These are phyloP conservation scores for Cladosporium halotolerans DNA, from an alignment of 2,329 filamentous ascomycete genomes.

Conservation along the genomic window DNA sequence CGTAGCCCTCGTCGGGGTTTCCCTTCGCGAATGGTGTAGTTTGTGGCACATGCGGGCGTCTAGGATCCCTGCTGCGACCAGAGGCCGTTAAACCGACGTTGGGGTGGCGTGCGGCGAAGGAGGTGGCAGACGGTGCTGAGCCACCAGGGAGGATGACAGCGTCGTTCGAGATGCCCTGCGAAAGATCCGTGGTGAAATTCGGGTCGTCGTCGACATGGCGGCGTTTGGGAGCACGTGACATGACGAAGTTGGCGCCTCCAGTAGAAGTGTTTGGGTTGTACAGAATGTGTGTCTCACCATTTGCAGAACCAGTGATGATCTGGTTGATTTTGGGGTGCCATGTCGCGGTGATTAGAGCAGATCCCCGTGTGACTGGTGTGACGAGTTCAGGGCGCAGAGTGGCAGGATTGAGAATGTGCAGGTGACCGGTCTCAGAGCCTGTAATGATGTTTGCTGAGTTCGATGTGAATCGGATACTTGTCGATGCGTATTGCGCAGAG, in stretches of 20 bases:
- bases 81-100: constrained; percentile 71
- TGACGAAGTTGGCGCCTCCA: constrained; percentile 77
- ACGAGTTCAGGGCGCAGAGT: constrained; percentile 79
- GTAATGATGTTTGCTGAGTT: constrained; percentile 79
- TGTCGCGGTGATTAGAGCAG: constrained; percentile 72
- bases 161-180: constrained; percentile 75
- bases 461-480: constrained; percentile 84
- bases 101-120: constrained; percentile 56
- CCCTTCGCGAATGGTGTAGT: constrained; percentile 86
- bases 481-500: constrained; percentile 74
- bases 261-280: constrained; percentile 81
- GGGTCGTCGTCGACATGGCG: constrained; percentile 93
- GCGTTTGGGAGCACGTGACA: constrained; percentile 90
- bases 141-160: constrained; percentile 59
- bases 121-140: constrained; percentile 36
- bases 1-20: constrained; percentile 83
- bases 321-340: constrained; percentile 97
- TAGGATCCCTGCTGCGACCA: constrained; percentile 70
- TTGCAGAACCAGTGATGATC: constrained; percentile 88
- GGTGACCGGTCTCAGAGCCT: constrained; percentile 75
- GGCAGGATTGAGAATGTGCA: constrained; percentile 90
- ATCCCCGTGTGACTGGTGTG: constrained; percentile 81
- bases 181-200: constrained; percentile 75
- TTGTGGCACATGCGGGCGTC: constrained; percentile 75
- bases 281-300: constrained; percentile 80